These are phyloP conservation scores for Sinapis alba DNA, from an alignment of 441 rosid genomes.

Conservation along the genomic window DNA sequence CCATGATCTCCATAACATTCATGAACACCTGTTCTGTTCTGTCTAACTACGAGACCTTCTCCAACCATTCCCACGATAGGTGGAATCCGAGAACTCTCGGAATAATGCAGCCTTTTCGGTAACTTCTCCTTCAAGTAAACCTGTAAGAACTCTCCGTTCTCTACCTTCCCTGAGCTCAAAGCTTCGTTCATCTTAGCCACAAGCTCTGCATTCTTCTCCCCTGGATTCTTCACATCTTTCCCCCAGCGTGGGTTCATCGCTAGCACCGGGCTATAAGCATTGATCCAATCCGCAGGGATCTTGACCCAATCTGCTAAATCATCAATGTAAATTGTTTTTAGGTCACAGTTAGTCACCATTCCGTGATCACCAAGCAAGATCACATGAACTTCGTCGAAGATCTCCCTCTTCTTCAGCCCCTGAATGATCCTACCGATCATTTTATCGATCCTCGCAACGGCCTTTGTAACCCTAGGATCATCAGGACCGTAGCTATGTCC, in stretches of 20 bases:
- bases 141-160: background rate
- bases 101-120: background rate
- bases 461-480: background rate
- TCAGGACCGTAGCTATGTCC: background rate
- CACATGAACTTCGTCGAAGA: background rate
- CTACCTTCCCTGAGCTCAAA: background rate
- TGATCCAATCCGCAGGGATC: background rate
- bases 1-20: background rate
- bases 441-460: background rate
- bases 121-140: slow-evolving; percentile 2
- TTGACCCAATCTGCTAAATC: background rate
- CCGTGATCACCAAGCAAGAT: background rate
- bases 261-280: background rate
- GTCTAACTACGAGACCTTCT: background rate
- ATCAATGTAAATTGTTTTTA: background rate
- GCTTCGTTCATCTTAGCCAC: background rate
- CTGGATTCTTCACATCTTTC: background rate
- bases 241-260: background rate
- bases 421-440: background rate
- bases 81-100: background rate
- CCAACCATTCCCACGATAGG: background rate
- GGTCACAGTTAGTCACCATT: background rate
- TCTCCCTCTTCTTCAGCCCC: background rate
- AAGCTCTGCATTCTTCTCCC: background rate
- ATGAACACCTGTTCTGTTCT: background rate